Base-by-base conservation (phyloP, 176 grass and related monocot species). In the Pontederia crassipes region DNA sequence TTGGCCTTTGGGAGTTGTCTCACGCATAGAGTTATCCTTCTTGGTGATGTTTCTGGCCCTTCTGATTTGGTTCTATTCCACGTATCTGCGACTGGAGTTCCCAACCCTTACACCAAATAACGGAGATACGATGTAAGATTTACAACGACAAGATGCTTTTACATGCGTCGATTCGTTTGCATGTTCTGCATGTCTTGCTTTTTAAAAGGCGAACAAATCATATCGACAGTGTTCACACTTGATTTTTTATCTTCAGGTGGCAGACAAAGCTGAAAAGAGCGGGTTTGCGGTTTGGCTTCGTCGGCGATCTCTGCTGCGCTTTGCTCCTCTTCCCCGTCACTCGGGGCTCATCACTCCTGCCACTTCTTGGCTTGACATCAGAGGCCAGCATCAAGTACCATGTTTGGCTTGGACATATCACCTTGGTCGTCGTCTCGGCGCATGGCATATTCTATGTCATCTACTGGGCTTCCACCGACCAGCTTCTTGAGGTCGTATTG, bases 321-420 rank as follows among this genome's bases (percentile, higher is more conserved):
- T 82, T 87, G 16, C 68, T 87, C 10, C 79, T 87, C 72, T 17
- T 87, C 4, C 84, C 84, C 1, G 79, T 87, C 0, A 63, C 61
- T 0, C 73, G 79, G 55, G 55, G 67, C 28, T 79, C 79, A 1
- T 66, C 84, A 6, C 57, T 87, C 48, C 15, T 87, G 64, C 79
- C 62, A 17, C 62, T 79, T 28, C 12, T 82, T 10, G 84, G 84
- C 47, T 79, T 87, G 46, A 82, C 79, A 17, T 79, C 84, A 4
- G 84, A 82, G 12, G 52, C 79, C 24, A 76, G 79, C 75, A 61
- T 87, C 61, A 87, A 73, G 72, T 82, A 82, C 69, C 84, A 87
- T 14, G 56, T 79, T 52, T 87, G 84, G 84, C 46, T 82, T 24
- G 79, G 84, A 2, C 50, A 87, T 12, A 59, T 76, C 15, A 71